Evolutionary conservation across 2,329 filamentous ascomycete species (phyloP).

Genomic region (Fusarium liriodendri): DNA sequence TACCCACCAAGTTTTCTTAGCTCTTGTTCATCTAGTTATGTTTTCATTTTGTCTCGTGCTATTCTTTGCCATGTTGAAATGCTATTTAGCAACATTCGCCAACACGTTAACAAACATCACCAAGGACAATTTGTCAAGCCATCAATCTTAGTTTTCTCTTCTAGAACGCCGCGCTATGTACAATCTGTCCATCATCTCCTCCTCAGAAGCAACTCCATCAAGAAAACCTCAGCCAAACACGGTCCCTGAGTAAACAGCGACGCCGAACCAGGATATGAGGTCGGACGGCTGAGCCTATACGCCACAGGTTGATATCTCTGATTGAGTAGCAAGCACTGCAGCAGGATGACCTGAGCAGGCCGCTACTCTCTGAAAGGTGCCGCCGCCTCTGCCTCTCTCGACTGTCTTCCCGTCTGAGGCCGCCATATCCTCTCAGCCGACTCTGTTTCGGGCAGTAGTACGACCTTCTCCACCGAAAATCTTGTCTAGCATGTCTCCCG

Average conservation of each 20-base stretch:
- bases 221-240: neutral
- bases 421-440: too few relatives aligned
- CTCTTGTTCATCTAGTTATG: neutral
- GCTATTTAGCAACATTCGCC: neutral
- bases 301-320: too few relatives aligned
- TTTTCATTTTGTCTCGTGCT: neutral
- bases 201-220: neutral
- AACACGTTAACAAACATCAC: neutral
- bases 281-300: too few relatives aligned
- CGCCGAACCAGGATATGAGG: neutral
- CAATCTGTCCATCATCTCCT: neutral
- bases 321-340: too few relatives aligned
- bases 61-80: neutral
- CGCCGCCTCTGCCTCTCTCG: too few relatives aligned
- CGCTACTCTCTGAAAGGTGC: too few relatives aligned
- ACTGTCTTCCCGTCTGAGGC: too few relatives aligned
- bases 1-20: neutral
- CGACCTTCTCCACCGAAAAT: neutral
- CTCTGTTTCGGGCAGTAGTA: too few relatives aligned
- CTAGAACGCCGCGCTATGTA: neutral
- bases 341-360: too few relatives aligned
- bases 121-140: neutral
- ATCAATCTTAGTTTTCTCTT: neutral
- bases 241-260: neutral
- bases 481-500: constrained; percentile 4